Conservation (phyloP, 2,329 filamentous ascomycete genomes). For the Parascedosporium putredinis region DNA sequence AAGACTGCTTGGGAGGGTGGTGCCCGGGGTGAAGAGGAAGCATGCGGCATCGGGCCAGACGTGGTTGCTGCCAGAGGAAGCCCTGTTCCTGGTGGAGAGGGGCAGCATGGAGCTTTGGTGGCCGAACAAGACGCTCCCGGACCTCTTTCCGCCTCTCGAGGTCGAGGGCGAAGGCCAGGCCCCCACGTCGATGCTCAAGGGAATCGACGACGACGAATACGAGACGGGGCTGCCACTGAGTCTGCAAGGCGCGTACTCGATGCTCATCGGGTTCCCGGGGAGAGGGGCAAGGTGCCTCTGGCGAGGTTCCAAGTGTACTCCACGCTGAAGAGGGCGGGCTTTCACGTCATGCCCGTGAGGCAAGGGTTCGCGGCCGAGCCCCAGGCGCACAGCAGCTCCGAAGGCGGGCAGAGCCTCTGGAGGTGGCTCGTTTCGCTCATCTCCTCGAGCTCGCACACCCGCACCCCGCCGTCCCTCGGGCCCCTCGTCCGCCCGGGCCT, state of each 20-base stretch:
- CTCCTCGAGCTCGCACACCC: slow-evolving; percentile 17
- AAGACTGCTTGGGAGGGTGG: slow-evolving; percentile 62
- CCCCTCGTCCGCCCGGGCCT: slow-evolving; percentile 53
- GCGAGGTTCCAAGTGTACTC: slow-evolving; percentile 85
- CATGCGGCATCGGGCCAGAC: slow-evolving; percentile 48
- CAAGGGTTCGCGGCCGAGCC: slow-evolving; percentile 4
- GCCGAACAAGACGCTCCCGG: slow-evolving; percentile 47
- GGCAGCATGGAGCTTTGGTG: slow-evolving; percentile 82
- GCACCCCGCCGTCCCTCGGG: slow-evolving; percentile 28
- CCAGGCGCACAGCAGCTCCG: slow-evolving; percentile 11
- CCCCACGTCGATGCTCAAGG: slow-evolving; percentile 12
- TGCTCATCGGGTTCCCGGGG: slow-evolving; percentile 63
- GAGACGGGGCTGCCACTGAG: slow-evolving; percentile 72
- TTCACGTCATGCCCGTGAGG: slow-evolving; percentile 65
- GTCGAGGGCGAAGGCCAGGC: slow-evolving; percentile 16
- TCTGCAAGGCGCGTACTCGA: slow-evolving; percentile 79
- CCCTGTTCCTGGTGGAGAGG: slow-evolving; percentile 78
- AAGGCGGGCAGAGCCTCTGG: slow-evolving; percentile 29
- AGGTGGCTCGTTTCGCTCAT: slow-evolving; percentile 44
- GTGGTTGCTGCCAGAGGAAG: slow-evolving; percentile 88
- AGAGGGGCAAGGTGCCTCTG: slow-evolving; percentile 50
- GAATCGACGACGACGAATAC: slow-evolving; percentile 30
- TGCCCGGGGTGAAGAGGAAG: slow-evolving; percentile 42
- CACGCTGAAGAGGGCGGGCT: slow-evolving; percentile 72
- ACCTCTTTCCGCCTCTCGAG: slow-evolving; percentile 28